A percentile compares a stretch with the other conserved stretches of the same genome.
Conservation (phyloP, 257 asterid genomes). For the Nyctanthes arbortristis region DNA sequence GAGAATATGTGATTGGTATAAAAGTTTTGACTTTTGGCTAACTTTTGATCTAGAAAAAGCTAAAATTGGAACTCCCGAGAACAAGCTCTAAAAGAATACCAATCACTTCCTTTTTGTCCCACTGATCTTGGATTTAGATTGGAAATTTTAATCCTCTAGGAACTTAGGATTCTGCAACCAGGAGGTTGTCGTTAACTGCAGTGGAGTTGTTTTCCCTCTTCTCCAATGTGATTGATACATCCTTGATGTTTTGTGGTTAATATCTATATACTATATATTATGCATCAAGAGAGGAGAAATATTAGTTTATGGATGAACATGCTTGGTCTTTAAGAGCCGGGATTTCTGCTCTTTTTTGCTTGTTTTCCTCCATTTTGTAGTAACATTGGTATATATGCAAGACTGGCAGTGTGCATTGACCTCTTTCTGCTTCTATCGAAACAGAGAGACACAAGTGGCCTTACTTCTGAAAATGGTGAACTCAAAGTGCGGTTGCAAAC, state of each 20-base stretch:
- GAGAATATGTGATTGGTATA: no score
- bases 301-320: not conserved
- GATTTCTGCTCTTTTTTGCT: constrained; percentile 13
- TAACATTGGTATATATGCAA: not conserved
- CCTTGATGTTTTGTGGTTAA: constrained; percentile 8
- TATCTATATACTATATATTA: not conserved
- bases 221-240: not conserved
- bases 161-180: not conserved
- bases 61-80: no score
- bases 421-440: constrained; percentile 19
- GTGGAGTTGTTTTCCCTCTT: not conserved
- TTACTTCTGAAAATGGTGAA: constrained; percentile 81
- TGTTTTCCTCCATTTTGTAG: constrained; percentile 4
- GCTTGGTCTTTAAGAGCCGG: not conserved
- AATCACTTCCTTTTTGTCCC: no score
- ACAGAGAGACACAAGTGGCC: constrained; percentile 93
- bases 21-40: no score
- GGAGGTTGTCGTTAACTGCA: not conserved
- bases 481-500: constrained; percentile 87
- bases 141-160: not conserved
- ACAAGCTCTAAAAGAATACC: no score
- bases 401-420: constrained; percentile 17
- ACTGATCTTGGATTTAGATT: not conserved
- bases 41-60: no score
- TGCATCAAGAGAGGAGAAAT: not conserved